These are phyloP conservation scores for Phytophthora fragariae DNA, from an alignment of 352 stramenopile genomes.

Conservation along the genomic window DNA sequence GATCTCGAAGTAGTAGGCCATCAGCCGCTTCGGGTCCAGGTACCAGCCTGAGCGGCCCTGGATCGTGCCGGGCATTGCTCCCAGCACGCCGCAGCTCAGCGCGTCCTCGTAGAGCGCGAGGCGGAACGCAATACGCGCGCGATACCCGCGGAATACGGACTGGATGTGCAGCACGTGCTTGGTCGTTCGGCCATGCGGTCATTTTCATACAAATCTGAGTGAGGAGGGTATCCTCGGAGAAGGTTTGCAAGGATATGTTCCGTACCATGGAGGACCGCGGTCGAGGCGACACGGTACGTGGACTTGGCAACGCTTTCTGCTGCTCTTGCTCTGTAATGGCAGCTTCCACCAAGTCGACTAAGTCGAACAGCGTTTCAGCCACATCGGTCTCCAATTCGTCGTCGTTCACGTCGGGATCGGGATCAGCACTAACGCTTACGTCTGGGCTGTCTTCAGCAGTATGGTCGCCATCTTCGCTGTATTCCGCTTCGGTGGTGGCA, in stretches of 20 bases:
- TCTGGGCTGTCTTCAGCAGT: not conserved
- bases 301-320: constrained; percentile 5
- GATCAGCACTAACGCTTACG: not conserved
- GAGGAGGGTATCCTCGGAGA: not conserved
- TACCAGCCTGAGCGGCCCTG: constrained; percentile 80
- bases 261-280: constrained; percentile 27
- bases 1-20: constrained; percentile 83
- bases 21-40: constrained; percentile 74
- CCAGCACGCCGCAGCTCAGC: constrained; percentile 66
- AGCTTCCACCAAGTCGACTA: constrained; percentile 44
- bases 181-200: constrained; percentile 10
- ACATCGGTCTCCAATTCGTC: constrained; percentile 49
- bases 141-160: constrained; percentile 62
- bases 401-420: constrained; percentile 11
- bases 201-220: not conserved
- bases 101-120: constrained; percentile 74
- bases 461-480: constrained; percentile 15
- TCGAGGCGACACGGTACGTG: constrained; percentile 26
- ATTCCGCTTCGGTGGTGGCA: constrained; percentile 4
- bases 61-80: constrained; percentile 71
- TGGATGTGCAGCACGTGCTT: constrained; percentile 56
- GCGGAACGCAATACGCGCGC: constrained; percentile 58
- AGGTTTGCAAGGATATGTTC: not conserved
- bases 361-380: constrained; percentile 55
- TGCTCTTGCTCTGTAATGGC: constrained; percentile 15